Evolutionary conservation across 179 eudicot species (phyloP), one percentile per base, ranked within the genome.

Genomic region (Actinidia chinensis): DNA sequence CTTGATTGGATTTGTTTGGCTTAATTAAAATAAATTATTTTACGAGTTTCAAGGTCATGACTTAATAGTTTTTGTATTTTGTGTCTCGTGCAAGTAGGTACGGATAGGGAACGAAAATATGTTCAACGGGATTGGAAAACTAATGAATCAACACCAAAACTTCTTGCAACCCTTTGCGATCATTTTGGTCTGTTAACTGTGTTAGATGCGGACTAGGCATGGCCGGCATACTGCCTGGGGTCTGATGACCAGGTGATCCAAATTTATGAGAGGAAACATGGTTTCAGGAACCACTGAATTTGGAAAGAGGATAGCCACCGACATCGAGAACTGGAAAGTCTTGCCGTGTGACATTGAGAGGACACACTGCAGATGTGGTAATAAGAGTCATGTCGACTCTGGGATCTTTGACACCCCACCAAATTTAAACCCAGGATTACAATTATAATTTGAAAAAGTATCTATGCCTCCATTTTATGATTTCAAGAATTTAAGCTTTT

Each of bases 291-390:
- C 98, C 23, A 93, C 97, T 6, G 99, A 95, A 74, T 95, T 95
- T 84, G 99, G 99, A 48, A n/a, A 95, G 99, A 18, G 98, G 98
- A 71, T 98, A 95, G 81, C 98, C 97, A 52, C 99, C 99, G n/a
- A n/a, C n/a, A n/a, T n/a, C n/a, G n/a, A n/a, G n/a, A n/a, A n/a
- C n/a, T n/a, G n/a, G n/a, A n/a, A n/a, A n/a, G n/a, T n/a, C n/a
- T n/a, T n/a, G n/a, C n/a, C n/a, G n/a, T n/a, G n/a, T 13, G 99
- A 93, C 86, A 85, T 93, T 61, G 99, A 95, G 97, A 82, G 98
- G 98, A 77, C 98, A 95, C 88, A 91, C 97, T 46, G 98, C 98
- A n/a, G 98, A 95, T 78, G 98, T 95, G 98, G 98, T 95, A 95
- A 93, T 91, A 74, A 68, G 73, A 61, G 6, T 58, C 8, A 33